Evolutionary conservation across 176 grass and related monocot genomes (phyloP), one percentile per base, ranked within the genome.

Genomic region (Zoysia japonica): DNA sequence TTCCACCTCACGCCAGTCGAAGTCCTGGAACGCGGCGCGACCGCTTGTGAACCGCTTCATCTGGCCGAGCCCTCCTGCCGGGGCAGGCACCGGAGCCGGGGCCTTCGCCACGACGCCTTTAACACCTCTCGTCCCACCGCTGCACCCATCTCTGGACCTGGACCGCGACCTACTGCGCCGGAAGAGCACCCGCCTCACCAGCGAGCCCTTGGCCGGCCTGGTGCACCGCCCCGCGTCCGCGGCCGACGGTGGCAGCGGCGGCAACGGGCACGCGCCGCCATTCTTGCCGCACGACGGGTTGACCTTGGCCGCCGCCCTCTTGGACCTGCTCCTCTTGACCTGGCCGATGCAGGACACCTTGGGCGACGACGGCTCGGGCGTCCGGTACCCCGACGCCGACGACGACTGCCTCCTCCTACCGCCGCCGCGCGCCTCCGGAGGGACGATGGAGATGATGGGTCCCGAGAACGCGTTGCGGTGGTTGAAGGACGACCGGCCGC

Each of bases 291-390:
- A 81, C 2, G 44, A 74, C 2, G 45, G 43, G 68, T 78, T 86
- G 41, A 44, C 63, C 50, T 68, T 89, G 16, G 53, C 53, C 15
- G 53, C 53, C 15, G 53, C 53, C 76, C 68, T 68, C 66, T 80
- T 90, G 41, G 87, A 71, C 67, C 71, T 72, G 85, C 80, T 85
- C 65, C 80, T 77, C 78, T 99, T 99, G 78, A 99, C 88, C 84
- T 95, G 90, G 2, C 96, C 96, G 71, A 93, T 93, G 86, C 96
- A 99, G 0, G 96, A 95, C 7, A 99, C 92, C 56, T 83, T 91
- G 49, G 96, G 96, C 47, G 96, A 99, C 13, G 88, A 89, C 3
- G 96, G 92, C 77, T 99, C 96, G 6, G 93, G 81, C 1, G 88
- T 89, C 4, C 69, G 64, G 78, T 87, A 87, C 3, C 80, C 82